Evolutionary conservation across 148 eudicot genomes (phyloP), one percentile per base, ranked within the genome.

Genomic region (Vaccinium vitisidaea): DNA sequence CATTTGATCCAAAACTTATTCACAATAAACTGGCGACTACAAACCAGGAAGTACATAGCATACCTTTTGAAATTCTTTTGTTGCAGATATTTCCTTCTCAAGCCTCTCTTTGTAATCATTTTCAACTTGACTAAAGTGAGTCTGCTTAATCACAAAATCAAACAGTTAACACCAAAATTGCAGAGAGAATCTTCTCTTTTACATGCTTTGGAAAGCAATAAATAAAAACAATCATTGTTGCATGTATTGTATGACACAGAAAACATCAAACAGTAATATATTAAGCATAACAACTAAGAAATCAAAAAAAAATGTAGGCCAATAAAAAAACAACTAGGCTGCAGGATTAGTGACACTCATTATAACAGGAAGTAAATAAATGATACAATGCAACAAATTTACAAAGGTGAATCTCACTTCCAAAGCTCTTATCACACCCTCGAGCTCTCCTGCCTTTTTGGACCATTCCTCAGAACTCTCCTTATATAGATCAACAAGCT

Each of bases 401-500:
- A 23, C 32, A 69, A 49, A 80, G 50, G 21, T 49, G 30, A 12
- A 48, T 82, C 93, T 86, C 83, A 92, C 95, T 87, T 97, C 99
- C 86, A 97, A 87, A 70, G 99, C 99, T 90, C 93, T 95, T 67
- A 97, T 93, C 52, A 93, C 98, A 77, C 98, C 99, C 92, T 97
- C 99, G 75, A 97, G 97, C 78, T 94, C 99, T 84, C 98, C 95
- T 25, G 99, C 94, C 92, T 97, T 97, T 84, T 89, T 95, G 81
- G 98, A 95, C 98, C 98, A 97, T 87, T 97, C 98, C 76, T 94
- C 94, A 49, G 98, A 92, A 87, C 95, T 97, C 93, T 97, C 98
- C 89, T 97, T 97, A 77, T 97, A 97, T 48, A 97, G 88, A 53
- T 95, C 97, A 79, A 85, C 94, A 87, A 97, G 98, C 90, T 92